These are phyloP conservation scores for Acorus gramineus DNA, from an alignment of 106 monocot species.

Conservation along the genomic window DNA sequence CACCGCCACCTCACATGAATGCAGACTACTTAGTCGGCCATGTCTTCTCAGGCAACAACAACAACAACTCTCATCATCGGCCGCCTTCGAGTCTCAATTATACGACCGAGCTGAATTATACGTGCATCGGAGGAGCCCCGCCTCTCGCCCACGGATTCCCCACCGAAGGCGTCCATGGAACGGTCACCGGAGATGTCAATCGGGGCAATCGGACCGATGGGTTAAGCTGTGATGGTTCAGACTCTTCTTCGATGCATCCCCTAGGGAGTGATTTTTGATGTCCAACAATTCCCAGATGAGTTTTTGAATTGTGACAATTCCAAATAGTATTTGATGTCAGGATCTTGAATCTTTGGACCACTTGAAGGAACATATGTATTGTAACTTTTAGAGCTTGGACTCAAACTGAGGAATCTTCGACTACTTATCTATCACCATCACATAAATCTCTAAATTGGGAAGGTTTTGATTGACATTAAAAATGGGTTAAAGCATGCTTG, in stretches of 20 bases:
- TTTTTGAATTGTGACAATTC: too few relatives aligned
- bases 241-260: background rate
- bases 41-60: slow-evolving; percentile 21
- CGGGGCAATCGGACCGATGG: too few relatives aligned
- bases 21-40: slow-evolving; percentile 70
- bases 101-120: slow-evolving; percentile 19
- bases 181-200: background rate
- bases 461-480: background rate
- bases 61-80: slow-evolving; percentile 16
- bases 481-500: slow-evolving; percentile 11
- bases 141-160: slow-evolving; percentile 15
- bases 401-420: too few relatives aligned
- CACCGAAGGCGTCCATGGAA: background rate
- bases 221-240: background rate
- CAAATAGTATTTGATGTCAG: too few relatives aligned
- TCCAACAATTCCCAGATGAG: too few relatives aligned
- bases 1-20: slow-evolving; percentile 20
- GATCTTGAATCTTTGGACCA: too few relatives aligned
- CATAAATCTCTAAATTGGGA: slow-evolving; percentile 8
- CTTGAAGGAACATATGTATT: too few relatives aligned
- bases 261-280: too few relatives aligned
- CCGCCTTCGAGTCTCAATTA: slow-evolving; percentile 10
- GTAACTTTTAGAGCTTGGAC: too few relatives aligned
- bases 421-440: background rate
- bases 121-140: slow-evolving; percentile 22